phyloP scores from a whole-genome alignment of 73 alveolate genomes.

The Stentor roeselii region DNA sequence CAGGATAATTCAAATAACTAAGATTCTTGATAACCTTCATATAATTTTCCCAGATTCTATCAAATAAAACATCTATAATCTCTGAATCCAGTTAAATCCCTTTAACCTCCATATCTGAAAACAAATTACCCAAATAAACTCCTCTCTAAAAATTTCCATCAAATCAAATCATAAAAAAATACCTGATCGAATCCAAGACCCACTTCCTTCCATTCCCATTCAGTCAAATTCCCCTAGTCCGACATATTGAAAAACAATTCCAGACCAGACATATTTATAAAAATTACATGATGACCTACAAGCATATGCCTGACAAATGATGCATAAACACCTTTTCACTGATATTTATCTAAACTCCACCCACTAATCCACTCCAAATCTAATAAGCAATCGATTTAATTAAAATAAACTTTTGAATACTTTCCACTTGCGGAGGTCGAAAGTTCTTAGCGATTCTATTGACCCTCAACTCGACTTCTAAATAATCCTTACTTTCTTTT shows the following conservation, averaged over 20 bases:
- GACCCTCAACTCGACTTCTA: neutral
- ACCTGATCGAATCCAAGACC: neutral
- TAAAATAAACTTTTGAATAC: neutral
- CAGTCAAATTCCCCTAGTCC: neutral
- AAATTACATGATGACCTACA: neutral
- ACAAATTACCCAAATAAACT: neutral
- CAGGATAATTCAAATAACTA: too few relatives aligned
- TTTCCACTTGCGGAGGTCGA: too few relatives aligned
- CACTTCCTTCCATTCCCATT: neutral
- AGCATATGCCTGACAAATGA: neutral
- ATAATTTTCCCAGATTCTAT: too few relatives aligned
- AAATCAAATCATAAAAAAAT: neutral
- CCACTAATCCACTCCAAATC: neutral
- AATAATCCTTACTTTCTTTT: neutral
- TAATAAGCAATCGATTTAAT: neutral
- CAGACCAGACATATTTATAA: neutral
- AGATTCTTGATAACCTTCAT: too few relatives aligned
- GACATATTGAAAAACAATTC: too few relatives aligned
- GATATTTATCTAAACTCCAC: neutral
- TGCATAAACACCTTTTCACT: slow-evolving; percentile 8
- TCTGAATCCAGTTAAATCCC: neutral
- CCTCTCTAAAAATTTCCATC: neutral
- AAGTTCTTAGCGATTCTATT: neutral
- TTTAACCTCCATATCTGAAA: neutral
- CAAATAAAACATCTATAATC: neutral